These are phyloP conservation scores for Lactuca saligna DNA, from an alignment of 129 eudicot species.

Conservation along the genomic window DNA sequence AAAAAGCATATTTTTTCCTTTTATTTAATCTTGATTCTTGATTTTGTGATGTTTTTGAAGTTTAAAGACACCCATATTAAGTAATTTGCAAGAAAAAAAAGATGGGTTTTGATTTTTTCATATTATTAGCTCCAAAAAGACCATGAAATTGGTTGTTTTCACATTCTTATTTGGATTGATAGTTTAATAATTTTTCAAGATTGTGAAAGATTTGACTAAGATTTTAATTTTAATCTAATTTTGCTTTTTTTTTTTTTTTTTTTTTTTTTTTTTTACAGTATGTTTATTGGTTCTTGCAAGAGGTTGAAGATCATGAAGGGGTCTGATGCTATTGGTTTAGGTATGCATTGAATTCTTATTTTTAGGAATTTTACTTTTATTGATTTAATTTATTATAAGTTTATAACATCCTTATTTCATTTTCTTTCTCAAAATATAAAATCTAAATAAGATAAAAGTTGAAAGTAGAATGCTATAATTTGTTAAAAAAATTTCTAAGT, in stretches of 20 bases:
- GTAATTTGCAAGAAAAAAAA: neutral
- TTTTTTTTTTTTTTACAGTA: slow-evolving; percentile 46
- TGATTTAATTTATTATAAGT: too few species aligned
- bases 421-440: too few species aligned
- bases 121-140: too few species aligned
- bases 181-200: neutral
- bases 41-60: neutral
- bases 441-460: too few species aligned
- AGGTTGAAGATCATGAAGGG: slow-evolving; percentile 93
- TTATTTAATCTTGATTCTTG: neutral
- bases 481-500: too few species aligned
- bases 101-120: too few species aligned
- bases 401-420: too few species aligned
- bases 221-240: neutral
- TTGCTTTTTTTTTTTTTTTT: slow-evolving; percentile 21
- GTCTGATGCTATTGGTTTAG: slow-evolving; percentile 95
- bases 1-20: slow-evolving; percentile 4
- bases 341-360: slow-evolving; percentile 29
- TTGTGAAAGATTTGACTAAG: too few species aligned
- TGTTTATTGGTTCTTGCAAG: slow-evolving; percentile 82
- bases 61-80: neutral
- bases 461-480: too few species aligned
- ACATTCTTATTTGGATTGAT: neutral
- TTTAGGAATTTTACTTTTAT: too few species aligned
- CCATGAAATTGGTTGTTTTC: too few species aligned